phyloP scores from a whole-genome alignment of 108 stramenopile species.

The Nitzschia palea region DNA sequence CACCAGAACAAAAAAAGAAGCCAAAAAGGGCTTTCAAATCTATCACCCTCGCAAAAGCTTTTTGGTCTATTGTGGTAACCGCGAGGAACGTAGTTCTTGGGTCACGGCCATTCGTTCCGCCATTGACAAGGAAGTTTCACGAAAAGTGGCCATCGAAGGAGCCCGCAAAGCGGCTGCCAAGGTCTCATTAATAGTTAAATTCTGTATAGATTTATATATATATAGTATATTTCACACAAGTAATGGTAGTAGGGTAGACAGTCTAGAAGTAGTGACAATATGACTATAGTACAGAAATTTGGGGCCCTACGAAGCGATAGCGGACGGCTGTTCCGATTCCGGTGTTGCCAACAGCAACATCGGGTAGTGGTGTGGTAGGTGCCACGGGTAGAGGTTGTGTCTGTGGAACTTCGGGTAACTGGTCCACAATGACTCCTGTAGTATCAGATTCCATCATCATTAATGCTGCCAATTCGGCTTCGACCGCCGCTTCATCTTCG shows the following conservation, averaged over 20 bases:
- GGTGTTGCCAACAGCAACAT: constrained; percentile 12
- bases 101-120: constrained; percentile 34
- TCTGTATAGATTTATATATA: no score
- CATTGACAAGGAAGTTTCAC: constrained; percentile 40
- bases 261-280: neutral
- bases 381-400: constrained; percentile 26
- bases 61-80: constrained; percentile 50
- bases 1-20: constrained; percentile 39
- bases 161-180: constrained; percentile 39
- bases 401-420: constrained; percentile 31
- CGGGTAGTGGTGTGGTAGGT: constrained; percentile 25
- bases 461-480: constrained; percentile 50
- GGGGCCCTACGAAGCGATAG: constrained; percentile 14
- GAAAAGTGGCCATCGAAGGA: constrained; percentile 38
- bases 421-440: neutral
- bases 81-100: constrained; percentile 41
- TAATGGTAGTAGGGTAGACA: neutral
- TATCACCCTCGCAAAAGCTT: constrained; percentile 93
- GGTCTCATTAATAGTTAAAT: constrained; percentile 6
- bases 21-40: constrained; percentile 75
- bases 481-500: constrained; percentile 51
- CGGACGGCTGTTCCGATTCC: constrained; percentile 3
- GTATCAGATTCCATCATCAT: constrained; percentile 19
- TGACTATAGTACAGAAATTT: neutral
- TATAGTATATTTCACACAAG: no score